Percentiles rank a stretch among this genome's conserved stretches.
Evolutionary conservation across 208 protist species (phyloP).

Genomic region (Phytomonas sp.): DNA sequence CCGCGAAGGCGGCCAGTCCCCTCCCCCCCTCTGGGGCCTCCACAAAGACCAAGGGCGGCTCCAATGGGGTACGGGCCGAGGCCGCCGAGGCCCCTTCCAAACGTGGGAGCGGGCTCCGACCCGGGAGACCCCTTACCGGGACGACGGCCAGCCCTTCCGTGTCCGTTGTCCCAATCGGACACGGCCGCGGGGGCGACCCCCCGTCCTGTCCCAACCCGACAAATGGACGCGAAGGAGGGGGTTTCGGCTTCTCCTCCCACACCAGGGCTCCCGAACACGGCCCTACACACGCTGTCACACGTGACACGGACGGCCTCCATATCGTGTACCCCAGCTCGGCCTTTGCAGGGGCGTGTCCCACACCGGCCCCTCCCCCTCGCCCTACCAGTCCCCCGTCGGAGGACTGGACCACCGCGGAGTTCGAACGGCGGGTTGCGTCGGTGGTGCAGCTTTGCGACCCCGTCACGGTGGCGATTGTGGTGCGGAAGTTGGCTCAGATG

Average conservation of each 20-base stretch:
- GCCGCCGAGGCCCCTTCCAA: too few relatives aligned
- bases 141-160: too few relatives aligned
- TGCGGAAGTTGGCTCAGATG: slow-evolving; percentile 68
- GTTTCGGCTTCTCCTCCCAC: too few relatives aligned
- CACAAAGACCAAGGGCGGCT: background rate
- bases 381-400: slow-evolving; percentile 6
- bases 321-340: slow-evolving; percentile 12
- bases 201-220: too few relatives aligned
- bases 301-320: slow-evolving; percentile 5
- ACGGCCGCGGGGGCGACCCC: too few relatives aligned
- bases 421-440: slow-evolving; percentile 62
- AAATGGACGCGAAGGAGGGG: too few relatives aligned
- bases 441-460: slow-evolving; percentile 77
- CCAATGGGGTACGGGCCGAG: too few relatives aligned
- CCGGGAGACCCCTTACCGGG: background rate
- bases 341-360: slow-evolving; percentile 4
- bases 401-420: slow-evolving; percentile 18
- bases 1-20: background rate
- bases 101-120: too few relatives aligned
- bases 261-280: too few relatives aligned
- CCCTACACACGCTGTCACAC: too few relatives aligned
- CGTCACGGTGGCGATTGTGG: slow-evolving; percentile 63
- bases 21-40: too few relatives aligned
- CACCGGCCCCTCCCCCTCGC: background rate
- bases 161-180: too few relatives aligned